Conservation (phyloP, 768 basidiomycete species). For the Mycena venus region DNA sequence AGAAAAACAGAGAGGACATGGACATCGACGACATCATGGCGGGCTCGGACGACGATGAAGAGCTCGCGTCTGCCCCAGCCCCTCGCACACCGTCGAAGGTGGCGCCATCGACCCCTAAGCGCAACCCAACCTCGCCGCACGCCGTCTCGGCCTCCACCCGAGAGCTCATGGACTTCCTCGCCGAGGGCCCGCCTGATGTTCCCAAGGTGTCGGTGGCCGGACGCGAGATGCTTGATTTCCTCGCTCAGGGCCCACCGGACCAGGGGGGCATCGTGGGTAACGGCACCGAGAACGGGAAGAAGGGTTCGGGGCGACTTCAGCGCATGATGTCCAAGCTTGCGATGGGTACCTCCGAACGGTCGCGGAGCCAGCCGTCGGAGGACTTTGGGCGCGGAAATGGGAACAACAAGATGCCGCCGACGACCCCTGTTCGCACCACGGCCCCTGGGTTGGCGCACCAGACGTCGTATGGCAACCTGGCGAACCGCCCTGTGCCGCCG, state of each 20-base stretch:
- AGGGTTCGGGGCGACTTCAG: conserved; percentile 74
- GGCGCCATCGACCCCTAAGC: conserved; percentile 31
- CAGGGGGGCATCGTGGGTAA: conserved; percentile 53
- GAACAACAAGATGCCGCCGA: conserved; percentile 40
- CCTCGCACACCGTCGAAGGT: conserved; percentile 37
- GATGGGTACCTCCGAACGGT: conserved; percentile 59
- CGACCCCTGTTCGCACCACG: conserved; percentile 41
- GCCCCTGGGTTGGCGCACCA: conserved; percentile 17
- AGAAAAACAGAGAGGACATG: conserved; percentile 74
- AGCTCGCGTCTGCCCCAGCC: conserved; percentile 28
- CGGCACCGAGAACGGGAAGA: conserved; percentile 52
- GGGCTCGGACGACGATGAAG: conserved; percentile 73
- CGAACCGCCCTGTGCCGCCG: conserved; percentile 73
- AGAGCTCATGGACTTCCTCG: conserved; percentile 70
- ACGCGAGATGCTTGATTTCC: conserved; percentile 68
- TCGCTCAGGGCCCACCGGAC: conserved; percentile 69
- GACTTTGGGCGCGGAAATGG: conserved; percentile 32
- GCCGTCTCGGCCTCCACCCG: conserved; percentile 60
- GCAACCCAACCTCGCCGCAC: conserved; percentile 38
- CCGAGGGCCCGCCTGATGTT: conserved; percentile 65
- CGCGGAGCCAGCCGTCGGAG: conserved; percentile 37
- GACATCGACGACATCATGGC: conserved; percentile 84
- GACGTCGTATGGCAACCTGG: conserved; percentile 56
- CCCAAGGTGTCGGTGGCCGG: conserved; percentile 58
- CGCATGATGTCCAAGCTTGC: conserved; percentile 88